These are phyloP conservation scores for Hypoxylon sp. DNA, from an alignment of 2,329 filamentous ascomycete genomes.

Conservation along the genomic window DNA sequence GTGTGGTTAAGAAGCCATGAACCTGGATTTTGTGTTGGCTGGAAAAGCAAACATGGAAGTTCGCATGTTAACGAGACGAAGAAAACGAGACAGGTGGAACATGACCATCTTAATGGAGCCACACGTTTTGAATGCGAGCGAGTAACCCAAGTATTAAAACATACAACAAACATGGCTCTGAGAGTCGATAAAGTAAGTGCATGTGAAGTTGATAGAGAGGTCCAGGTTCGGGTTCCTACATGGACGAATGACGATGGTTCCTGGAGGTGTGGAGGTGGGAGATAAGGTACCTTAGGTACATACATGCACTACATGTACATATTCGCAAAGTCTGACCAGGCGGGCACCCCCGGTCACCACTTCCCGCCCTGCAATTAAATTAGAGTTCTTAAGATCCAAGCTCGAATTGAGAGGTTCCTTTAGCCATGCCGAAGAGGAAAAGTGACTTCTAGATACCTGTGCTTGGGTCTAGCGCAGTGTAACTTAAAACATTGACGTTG, in stretches of 20 bases:
- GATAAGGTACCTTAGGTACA: too few relatives aligned
- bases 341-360: conserved; percentile 34
- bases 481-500: conserved; percentile 25
- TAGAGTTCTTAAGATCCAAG: conserved; percentile 31
- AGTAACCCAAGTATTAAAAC: conserved; percentile 18
- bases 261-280: neutral
- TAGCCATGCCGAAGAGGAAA: conserved; percentile 9
- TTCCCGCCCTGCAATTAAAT: conserved; percentile 49
- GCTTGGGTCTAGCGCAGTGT: conserved; percentile 8
- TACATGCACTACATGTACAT: neutral
- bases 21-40: conserved; percentile 31
- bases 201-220: conserved; percentile 20
- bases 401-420: conserved; percentile 25
- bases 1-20: conserved; percentile 22
- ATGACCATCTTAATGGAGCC: conserved; percentile 12
- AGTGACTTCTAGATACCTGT: conserved; percentile 32
- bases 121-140: conserved; percentile 7
- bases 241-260: conserved; percentile 24
- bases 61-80: conserved; percentile 20
- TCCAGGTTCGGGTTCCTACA: conserved; percentile 38
- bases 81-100: conserved; percentile 29
- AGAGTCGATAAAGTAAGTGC: conserved; percentile 11
- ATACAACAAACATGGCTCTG: conserved; percentile 14
- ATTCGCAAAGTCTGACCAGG: conserved; percentile 27
- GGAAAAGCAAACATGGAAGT: conserved; percentile 38